Base-by-base conservation (phyloP, 257 asterid genomes). In the Paulownia fortunei region DNA sequence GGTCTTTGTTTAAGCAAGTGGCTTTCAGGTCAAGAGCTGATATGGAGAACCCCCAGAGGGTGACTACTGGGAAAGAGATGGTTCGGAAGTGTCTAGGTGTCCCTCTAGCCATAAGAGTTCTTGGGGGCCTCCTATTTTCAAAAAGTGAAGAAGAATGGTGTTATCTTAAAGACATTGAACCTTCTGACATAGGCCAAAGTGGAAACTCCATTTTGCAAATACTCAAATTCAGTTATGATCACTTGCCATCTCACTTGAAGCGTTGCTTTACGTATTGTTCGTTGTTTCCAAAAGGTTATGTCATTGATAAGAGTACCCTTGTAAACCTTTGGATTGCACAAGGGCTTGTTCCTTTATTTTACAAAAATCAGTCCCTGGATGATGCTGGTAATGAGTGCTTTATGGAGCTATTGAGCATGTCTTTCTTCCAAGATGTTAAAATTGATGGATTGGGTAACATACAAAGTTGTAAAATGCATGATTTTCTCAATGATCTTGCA, bases 31-130 rank as follows among this genome's bases (percentile, higher is more conserved):
- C 34, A 36, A 69, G 81, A 32, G 44, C 52, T 1, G 86, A 79
- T 12, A 54, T 39, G 46, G 46, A 26, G 39, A 30, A 74, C 32
- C 74, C 62, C 8, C 55, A 49, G 5, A 64, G 79, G 5, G 68
- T 79, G 5, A 23, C 37, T 4, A 74, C 74, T 4, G 86, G 86
- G 49, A 74, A 69, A 34, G 71, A 59, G 44, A 82, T 82, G 9
- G 74, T 82, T 23, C 52, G 37, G 6, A 82, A 67, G 55, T 82
- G 86, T 72, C 41, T 15, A 13, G 81, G 83, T 11, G 78, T 74
- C 44, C 86, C 83, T 23, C 81, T 77, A 21, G 77, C 76, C 3
- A 51, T 73, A 58, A 72, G 76, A 51, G 68, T 70, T 19, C 59
- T 77, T 24, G 80, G 85, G 26, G 39, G 77, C 72, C 54, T 79